Evolutionary conservation across 176 grass and related monocot genomes (phyloP), one percentile per base, ranked within the genome.

Genomic region (Secale cereale): DNA sequence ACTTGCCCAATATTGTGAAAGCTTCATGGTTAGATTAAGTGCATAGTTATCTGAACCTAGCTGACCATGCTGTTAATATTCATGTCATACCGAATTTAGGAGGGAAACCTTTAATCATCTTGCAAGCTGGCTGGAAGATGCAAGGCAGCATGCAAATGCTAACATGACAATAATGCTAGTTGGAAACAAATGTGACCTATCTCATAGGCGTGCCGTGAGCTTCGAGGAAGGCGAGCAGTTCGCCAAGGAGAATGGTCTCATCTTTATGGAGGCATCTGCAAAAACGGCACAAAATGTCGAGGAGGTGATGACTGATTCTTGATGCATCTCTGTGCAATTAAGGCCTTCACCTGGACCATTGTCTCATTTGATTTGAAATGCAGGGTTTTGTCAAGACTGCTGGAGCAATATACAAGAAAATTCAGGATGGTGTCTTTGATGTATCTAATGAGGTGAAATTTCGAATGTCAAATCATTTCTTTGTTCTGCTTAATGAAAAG

Each of bases 81-180:
- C 37, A n/a, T 76, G 12, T 23, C 76, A 23, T 62, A 46, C 27
- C 8, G 1, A 56, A 17, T 78, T 41, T 77, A 94, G 93, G 88
- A 92, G 93, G 83, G 93, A 95, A 88, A 95, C 90, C 27, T 95
- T 95, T 52, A 95, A 94, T 54, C 93, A 94, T 73, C 93, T 94
- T 7, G 93, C 85, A 10, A 94, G 93, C 79, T 92, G 93, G 93
- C 83, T 94, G 32, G 93, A 94, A 67, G 93, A 94, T 73, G 93
- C 93, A 60, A 92, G 90, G 86, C 85, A 95, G n/a, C 93, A 92
- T 12, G 88, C 93, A 0, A 95, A 86, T 36, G 85, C 93, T 30
- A 94, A 92, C 71, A 94, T 94, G 93, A 88, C 87, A n/a, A 90
- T 94, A 52, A 92, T 94, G 93, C 79, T 94, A 4, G 57, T 92